These are phyloP conservation scores for Cryptococcus sp. DNA, from an alignment of 1,284 basidiomycete genomes.

Conservation along the genomic window DNA sequence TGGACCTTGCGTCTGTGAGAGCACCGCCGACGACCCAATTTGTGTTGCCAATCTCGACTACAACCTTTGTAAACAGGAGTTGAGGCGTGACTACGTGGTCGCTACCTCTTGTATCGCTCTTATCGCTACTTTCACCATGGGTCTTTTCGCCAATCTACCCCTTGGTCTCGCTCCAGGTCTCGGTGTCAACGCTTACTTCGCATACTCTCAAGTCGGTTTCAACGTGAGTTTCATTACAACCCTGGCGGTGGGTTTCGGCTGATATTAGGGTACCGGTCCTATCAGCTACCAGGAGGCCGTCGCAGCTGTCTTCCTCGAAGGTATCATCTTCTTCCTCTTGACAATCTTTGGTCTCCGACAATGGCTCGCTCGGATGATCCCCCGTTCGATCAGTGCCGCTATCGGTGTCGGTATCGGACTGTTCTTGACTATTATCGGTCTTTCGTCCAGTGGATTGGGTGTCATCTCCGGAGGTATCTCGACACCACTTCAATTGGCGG, in stretches of 20 bases:
- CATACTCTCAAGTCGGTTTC: conserved; percentile 81
- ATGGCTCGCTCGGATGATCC: conserved; percentile 84
- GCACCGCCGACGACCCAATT: conserved; percentile 42
- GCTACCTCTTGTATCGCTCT: conserved; percentile 70
- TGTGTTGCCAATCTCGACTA: conserved; percentile 59
- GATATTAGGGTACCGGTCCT: conserved; percentile 53
- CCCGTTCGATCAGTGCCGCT: conserved; percentile 76
- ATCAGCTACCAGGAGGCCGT: conserved; percentile 76
- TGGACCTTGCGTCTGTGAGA: conserved; percentile 71
- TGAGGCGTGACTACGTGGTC: conserved; percentile 59
- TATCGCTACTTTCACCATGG: conserved; percentile 75
- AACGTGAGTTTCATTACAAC: conserved; percentile 53
- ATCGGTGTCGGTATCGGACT: conserved; percentile 83
- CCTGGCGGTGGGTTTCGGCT: not conserved
- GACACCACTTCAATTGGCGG: conserved; percentile 75
- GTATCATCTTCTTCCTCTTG: conserved; percentile 78
- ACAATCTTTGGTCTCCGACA: conserved; percentile 81
- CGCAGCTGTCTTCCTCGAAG: conserved; percentile 83
- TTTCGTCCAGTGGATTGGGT: conserved; percentile 63
- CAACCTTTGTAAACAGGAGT: conserved; percentile 61
- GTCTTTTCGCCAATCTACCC: conserved; percentile 75
- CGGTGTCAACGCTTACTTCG: conserved; percentile 83
- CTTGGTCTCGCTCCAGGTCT: conserved; percentile 67
- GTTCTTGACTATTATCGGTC: conserved; percentile 55
- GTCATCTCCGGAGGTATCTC: conserved; percentile 70